phyloP scores from a whole-genome alignment of 1,139 yeast genomes.

The Suhomyces panamericanus region DNA sequence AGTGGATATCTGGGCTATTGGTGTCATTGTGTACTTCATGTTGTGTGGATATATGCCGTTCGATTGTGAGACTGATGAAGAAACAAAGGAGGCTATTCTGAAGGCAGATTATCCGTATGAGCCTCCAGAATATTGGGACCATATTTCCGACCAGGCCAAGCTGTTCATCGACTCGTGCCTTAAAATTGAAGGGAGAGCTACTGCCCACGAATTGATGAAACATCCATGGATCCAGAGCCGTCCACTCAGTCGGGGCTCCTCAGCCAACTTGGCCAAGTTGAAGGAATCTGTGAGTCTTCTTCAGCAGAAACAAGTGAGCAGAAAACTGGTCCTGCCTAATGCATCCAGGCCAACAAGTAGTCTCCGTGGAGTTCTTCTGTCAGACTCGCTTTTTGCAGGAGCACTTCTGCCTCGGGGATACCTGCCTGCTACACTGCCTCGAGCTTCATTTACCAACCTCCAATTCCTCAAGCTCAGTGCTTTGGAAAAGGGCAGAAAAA shows the following conservation, averaged over 20 bases:
- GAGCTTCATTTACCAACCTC: slow-evolving; percentile 5
- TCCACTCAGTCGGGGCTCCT: not conserved
- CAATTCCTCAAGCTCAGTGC: slow-evolving; percentile 3
- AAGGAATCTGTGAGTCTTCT: slow-evolving; percentile 12
- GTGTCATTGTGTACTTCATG: slow-evolving; percentile 71
- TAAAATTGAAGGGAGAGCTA: slow-evolving; percentile 41
- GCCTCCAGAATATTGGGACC: slow-evolving; percentile 60
- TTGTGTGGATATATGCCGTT: slow-evolving; percentile 78
- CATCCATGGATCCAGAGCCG: slow-evolving; percentile 48
- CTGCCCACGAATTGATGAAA: slow-evolving; percentile 44
- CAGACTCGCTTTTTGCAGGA: slow-evolving; percentile 5
- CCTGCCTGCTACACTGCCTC: slow-evolving; percentile 4
- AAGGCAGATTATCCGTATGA: slow-evolving; percentile 60
- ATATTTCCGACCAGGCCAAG: slow-evolving; percentile 54
- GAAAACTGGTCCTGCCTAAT: slow-evolving; percentile 7
- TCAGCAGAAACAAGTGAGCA: slow-evolving; percentile 7
- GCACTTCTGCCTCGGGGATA: slow-evolving; percentile 3
- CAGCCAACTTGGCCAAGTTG: slow-evolving; percentile 4
- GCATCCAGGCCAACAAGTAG: not conserved
- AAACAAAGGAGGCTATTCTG: slow-evolving; percentile 63
- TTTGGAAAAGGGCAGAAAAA: slow-evolving; percentile 17
- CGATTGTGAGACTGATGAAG: slow-evolving; percentile 72
- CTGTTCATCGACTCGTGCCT: slow-evolving; percentile 62
- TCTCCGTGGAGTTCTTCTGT: slow-evolving; percentile 4
- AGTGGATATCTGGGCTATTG: slow-evolving; percentile 80